Evolutionary conservation across 768 basidiomycete genomes (phyloP).

Genomic region (Trametopsis cervina): DNA sequence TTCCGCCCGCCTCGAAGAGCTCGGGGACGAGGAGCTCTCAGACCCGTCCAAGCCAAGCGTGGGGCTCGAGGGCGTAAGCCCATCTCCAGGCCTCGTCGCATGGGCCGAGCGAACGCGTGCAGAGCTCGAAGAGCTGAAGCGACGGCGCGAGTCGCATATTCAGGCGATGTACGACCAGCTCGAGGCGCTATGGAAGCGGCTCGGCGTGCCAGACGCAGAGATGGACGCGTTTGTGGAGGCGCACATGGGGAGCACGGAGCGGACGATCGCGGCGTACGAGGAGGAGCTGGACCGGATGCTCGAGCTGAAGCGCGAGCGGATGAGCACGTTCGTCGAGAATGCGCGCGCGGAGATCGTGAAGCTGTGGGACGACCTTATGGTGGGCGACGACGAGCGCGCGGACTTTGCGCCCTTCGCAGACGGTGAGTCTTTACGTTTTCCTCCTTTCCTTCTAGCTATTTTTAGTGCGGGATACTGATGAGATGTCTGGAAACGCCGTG

Average conservation of each 20-base stretch:
- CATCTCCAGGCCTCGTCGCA: constrained; percentile 62
- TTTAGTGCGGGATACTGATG: too few species aligned
- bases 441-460: not conserved
- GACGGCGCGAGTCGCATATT: constrained; percentile 72
- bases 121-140: constrained; percentile 68
- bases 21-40: constrained; percentile 41
- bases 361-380: constrained; percentile 84
- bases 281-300: constrained; percentile 88
- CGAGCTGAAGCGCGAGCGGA: constrained; percentile 78
- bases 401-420: constrained; percentile 81
- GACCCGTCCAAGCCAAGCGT: constrained; percentile 31
- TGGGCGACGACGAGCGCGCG: constrained; percentile 73
- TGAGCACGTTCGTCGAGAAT: constrained; percentile 77
- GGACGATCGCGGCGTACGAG: constrained; percentile 76
- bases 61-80: constrained; percentile 73
- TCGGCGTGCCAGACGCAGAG: constrained; percentile 71
- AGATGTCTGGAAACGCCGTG: too few species aligned
- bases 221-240: constrained; percentile 93
- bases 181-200: constrained; percentile 81
- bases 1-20: constrained; percentile 54
- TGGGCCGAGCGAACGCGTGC: constrained; percentile 58
- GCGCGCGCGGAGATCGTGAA: constrained; percentile 74
- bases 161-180: constrained; percentile 93
- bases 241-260: constrained; percentile 76
- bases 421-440: constrained; percentile 44